Conservation (phyloP, 2,329 filamentous ascomycete species). For the Cladosporium phlei region DNA sequence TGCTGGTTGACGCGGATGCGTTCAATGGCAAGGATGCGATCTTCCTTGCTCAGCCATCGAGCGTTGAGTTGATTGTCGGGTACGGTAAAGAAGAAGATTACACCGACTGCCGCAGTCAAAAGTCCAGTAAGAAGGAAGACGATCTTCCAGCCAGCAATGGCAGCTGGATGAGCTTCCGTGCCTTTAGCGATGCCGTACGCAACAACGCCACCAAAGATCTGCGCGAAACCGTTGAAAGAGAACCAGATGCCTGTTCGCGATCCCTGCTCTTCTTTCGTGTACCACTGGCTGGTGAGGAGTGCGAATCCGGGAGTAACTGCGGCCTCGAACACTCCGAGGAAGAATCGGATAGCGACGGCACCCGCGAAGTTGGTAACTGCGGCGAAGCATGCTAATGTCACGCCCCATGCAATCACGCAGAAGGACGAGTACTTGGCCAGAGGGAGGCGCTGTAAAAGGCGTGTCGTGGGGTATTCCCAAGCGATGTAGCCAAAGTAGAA, state of each 20-base stretch:
- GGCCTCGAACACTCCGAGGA: slow-evolving; percentile 64
- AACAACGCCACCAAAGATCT: slow-evolving; percentile 59
- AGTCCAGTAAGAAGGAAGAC: slow-evolving; percentile 44
- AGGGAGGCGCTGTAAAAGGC: slow-evolving; percentile 59
- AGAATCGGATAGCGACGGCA: slow-evolving; percentile 61
- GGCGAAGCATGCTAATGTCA: slow-evolving; percentile 58
- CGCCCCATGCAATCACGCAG: slow-evolving; percentile 61
- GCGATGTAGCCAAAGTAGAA: slow-evolving; percentile 53
- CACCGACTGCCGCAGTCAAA: slow-evolving; percentile 38
- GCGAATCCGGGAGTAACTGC: slow-evolving; percentile 66
- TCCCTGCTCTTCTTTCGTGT: slow-evolving; percentile 65
- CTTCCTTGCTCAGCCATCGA: slow-evolving; percentile 59
- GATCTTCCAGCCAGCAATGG: slow-evolving; percentile 57
- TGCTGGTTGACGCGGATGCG: slow-evolving; percentile 70
- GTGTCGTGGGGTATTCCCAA: slow-evolving; percentile 63
- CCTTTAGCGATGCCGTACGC: slow-evolving; percentile 61
- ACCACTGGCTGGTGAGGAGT: slow-evolving; percentile 66
- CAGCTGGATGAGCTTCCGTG: slow-evolving; percentile 49
- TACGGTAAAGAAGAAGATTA: slow-evolving; percentile 43
- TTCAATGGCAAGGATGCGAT: slow-evolving; percentile 64
- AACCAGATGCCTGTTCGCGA: slow-evolving; percentile 63
- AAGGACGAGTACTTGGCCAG: slow-evolving; percentile 62
- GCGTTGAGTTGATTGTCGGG: slow-evolving; percentile 59
- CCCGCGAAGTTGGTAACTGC: slow-evolving; percentile 57
- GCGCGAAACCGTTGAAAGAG: slow-evolving; percentile 60